Conservation (phyloP, 1,284 basidiomycete species). For the Ustilago crameri region DNA sequence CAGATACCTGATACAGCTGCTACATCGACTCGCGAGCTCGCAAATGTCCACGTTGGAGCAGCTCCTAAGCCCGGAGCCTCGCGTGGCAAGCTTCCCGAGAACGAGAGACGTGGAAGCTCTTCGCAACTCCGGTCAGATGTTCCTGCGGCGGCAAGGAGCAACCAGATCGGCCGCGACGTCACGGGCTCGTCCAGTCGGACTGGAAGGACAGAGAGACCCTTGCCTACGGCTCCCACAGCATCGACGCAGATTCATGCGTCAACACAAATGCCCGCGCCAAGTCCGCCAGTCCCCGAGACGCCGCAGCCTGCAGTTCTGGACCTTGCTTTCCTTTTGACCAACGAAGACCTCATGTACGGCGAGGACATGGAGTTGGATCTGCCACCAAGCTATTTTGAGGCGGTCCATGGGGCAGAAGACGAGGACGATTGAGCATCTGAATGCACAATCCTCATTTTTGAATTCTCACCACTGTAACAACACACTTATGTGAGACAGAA, state of each 20-base stretch:
- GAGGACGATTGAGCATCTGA: slow-evolving; percentile 10
- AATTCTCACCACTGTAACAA: not conserved
- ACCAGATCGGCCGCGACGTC: not conserved
- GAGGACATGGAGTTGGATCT: slow-evolving; percentile 55
- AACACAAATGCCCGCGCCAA: not conserved
- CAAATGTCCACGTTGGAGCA: slow-evolving; percentile 18
- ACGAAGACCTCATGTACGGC: slow-evolving; percentile 37
- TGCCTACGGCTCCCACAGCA: slow-evolving; percentile 3
- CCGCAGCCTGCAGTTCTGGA: slow-evolving; percentile 7
- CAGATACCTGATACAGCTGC: slow-evolving; percentile 19
- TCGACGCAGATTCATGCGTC: not conserved
- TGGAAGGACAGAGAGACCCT: slow-evolving; percentile 11
- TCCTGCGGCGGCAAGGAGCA: not conserved
- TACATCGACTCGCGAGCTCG: slow-evolving; percentile 19
- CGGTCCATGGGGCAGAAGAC: slow-evolving; percentile 35
- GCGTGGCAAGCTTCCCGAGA: slow-evolving; percentile 8
- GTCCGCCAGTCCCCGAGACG: not conserved
- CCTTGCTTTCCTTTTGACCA: slow-evolving; percentile 11
- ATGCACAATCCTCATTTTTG: not conserved
- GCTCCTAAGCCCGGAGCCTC: slow-evolving; percentile 2
- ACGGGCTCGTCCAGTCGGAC: not conserved
- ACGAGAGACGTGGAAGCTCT: not conserved
- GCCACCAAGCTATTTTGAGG: slow-evolving; percentile 64
- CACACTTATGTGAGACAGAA: not conserved
- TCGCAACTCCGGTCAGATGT: not conserved